Conservation (phyloP, 768 basidiomycete genomes). For the Russula vinacea region DNA sequence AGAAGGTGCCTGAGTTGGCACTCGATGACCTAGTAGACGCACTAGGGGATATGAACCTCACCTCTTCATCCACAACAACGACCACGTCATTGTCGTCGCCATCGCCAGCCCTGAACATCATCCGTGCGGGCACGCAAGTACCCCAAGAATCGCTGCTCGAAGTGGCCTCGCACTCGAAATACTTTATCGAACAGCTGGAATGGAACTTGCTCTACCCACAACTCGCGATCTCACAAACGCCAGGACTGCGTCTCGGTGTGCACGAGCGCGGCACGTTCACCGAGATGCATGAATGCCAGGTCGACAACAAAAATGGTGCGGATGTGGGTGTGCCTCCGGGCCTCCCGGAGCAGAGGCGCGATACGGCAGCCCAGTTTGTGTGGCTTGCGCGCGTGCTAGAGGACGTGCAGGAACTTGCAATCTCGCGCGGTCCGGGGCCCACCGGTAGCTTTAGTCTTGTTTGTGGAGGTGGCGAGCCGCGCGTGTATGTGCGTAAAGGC, state of each 20-base stretch:
- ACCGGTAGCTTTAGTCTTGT: conserved; percentile 16
- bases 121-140: conserved; percentile 23
- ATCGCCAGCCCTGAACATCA: too few relatives aligned
- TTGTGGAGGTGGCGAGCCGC: conserved; percentile 3
- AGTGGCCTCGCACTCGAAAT: conserved; percentile 35
- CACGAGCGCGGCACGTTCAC: conserved; percentile 56
- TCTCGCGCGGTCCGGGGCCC: conserved; percentile 23
- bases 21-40: conserved; percentile 31
- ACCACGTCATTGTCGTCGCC: background rate
- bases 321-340: too few relatives aligned
- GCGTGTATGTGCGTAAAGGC: conserved; percentile 10
- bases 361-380: conserved; percentile 5
- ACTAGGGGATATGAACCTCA: conserved; percentile 24
- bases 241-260: conserved; percentile 57
- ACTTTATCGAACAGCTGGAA: conserved; percentile 37
- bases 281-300: conserved; percentile 45
- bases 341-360: too few relatives aligned
- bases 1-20: background rate
- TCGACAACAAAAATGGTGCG: too few relatives aligned
- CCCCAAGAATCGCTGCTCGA: conserved; percentile 34
- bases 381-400: too few relatives aligned
- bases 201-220: conserved; percentile 66
- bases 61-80: background rate
- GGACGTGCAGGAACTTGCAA: conserved; percentile 17
- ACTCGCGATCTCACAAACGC: conserved; percentile 64